Percentiles rank a stretch among this genome's conserved stretches.
phyloP scores from a whole-genome alignment of 352 stramenopile genomes.

The Phytophthora foliorum region DNA sequence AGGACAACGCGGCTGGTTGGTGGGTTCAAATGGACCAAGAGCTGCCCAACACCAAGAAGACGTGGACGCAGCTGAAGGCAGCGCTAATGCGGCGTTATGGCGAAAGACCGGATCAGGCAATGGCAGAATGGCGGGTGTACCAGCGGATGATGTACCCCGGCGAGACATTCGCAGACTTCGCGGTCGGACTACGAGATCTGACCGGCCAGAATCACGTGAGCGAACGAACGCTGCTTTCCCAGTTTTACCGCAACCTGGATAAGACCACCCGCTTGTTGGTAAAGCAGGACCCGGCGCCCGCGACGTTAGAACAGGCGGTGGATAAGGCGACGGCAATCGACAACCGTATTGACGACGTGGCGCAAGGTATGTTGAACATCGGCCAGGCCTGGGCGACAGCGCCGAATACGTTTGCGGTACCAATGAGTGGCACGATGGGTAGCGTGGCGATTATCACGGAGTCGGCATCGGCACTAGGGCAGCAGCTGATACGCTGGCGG shows the following conservation, averaged over 20 bases:
- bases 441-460: not conserved
- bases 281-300: not conserved
- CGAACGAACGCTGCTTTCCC: not conserved
- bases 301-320: not conserved
- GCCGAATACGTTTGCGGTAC: not conserved
- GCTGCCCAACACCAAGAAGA: not conserved
- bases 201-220: not conserved
- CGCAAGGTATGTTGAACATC: not conserved
- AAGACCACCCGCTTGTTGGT: not conserved
- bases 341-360: not conserved
- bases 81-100: not conserved
- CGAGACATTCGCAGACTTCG: not conserved
- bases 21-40: not conserved
- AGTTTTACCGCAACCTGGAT: slow-evolving; percentile 1
- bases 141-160: not conserved
- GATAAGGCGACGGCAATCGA: not conserved
- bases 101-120: not conserved
- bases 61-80: not conserved
- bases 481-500: not conserved
- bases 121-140: not conserved
- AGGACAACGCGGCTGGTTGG: not conserved
- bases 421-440: not conserved
- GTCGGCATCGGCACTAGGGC: not conserved
- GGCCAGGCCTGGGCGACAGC: not conserved
- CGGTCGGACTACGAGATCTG: not conserved